Base-by-base conservation (phyloP, 1,284 basidiomycete genomes). In the Cryptococcus hybrid region DNA sequence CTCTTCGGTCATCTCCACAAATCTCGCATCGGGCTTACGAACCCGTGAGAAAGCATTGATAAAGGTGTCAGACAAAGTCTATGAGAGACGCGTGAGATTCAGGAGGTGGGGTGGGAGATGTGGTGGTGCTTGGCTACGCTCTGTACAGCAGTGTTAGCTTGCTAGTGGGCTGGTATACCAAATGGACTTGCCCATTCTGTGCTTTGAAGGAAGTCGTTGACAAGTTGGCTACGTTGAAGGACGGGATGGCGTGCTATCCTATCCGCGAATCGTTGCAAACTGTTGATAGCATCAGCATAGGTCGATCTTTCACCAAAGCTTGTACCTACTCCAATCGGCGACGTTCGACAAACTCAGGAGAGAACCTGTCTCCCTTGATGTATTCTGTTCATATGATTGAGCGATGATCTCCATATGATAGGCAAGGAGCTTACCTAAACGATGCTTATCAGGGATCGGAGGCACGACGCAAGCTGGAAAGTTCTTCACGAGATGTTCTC, bases 391-490 rank as follows among this genome's bases (percentile, higher is more conserved):
- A 30, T 30, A 30, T 4, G 4, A 30, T 30, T 30, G 30, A 30
- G 30, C 30, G 30, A 30, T 30, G 30, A 30, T 30, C 30, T 18
- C 30, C 4, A 30, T 30, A 30, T 30, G 30, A 30, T 30, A 4
- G 30, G 30, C 30, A 30, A 30, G 30, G 30, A 30, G 30, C 30
- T 4, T 30, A 30, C 30, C 30, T 94, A 42, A 8, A 37, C 96
- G 84, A 73, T 98, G 95, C 79, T 99, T 99, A 78, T 94, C 94
- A 3, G 95, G 96, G 51, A 99, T 82, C 5, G 92, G 91, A 30
- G 95, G 93, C 0, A 99, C 90, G 18, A 99, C 91, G 69, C 92
- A 95, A 56, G 95, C 96, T 3, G 93, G 93, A 71, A 98, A 99
- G 77, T 94, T 89, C 78, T 88, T 88, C 18, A 86, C 84, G 38